phyloP scores from a whole-genome alignment of 345 rosid genomes.

The Populus ilicifolia region DNA sequence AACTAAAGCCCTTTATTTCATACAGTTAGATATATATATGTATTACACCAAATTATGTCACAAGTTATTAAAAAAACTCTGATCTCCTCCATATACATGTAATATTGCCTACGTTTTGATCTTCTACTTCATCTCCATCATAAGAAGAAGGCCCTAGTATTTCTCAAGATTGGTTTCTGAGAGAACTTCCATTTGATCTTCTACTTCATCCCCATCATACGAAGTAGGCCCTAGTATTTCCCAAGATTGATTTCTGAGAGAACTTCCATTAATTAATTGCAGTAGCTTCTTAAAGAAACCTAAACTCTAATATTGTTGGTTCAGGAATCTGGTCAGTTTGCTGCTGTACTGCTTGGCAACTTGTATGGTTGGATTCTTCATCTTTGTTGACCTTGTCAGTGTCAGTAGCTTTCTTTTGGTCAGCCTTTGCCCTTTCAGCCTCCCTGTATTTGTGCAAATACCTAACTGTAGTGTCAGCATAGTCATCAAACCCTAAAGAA shows the following conservation, averaged over 20 bases:
- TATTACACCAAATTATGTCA: background rate
- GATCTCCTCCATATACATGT: background rate
- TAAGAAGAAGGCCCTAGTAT: no score
- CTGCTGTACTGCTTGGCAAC: slow-evolving; percentile 3
- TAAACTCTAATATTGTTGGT: slow-evolving; percentile 18
- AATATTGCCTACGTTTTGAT: no score
- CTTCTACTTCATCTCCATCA: background rate
- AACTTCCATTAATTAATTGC: slow-evolving; percentile 18
- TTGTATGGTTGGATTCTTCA: slow-evolving; percentile 17
- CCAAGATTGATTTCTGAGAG: slow-evolving; percentile 17
- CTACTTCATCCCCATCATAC: background rate
- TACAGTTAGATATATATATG: no score
- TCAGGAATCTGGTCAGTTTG: slow-evolving; percentile 14
- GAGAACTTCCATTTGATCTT: slow-evolving; percentile 23
- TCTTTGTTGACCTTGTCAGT: slow-evolving; percentile 20
- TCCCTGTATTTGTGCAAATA: slow-evolving; percentile 25
- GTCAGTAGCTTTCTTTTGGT: slow-evolving; percentile 27
- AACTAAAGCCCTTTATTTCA: no score
- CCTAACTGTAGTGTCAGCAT: slow-evolving; percentile 13
- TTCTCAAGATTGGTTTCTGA: slow-evolving; percentile 10
- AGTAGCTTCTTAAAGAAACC: slow-evolving; percentile 20
- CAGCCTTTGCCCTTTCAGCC: slow-evolving; percentile 22
- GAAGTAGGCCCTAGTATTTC: background rate
- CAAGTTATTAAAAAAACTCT: no score
- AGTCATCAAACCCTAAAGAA: slow-evolving; percentile 26